Base-by-base conservation (phyloP, 1,284 basidiomycete genomes). In the Ustilago bromivora region DNA sequence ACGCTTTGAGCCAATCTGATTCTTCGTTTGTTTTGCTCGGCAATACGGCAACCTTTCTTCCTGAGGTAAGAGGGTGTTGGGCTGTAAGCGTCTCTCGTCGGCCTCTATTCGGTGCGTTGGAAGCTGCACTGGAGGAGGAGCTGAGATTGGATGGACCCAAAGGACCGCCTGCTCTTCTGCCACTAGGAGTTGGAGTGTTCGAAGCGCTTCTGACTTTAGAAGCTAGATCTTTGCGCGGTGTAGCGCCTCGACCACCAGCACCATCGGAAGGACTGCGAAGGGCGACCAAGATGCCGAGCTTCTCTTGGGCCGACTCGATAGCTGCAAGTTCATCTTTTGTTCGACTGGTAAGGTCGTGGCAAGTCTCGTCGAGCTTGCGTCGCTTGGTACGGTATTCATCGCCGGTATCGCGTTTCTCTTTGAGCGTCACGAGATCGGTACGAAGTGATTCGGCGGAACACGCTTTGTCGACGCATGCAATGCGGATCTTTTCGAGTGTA, bases 271-370 rank as follows among this genome's bases (percentile, higher is more conserved):
- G 67, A 34, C 76, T 75, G 13, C 79, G 65, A 1, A 84, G 66
- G 10, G 83, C 82, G 4, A 69, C 68, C 0, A 84, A 60, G 19
- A 83, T 80, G 35, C 77, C 75, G 0, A 84, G 60, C 59, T 81
- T 82, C 36, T 84, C 83, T 12, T 82, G 62, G 12, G 81, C 81
- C 19, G 69, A 68, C 8, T 79, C 77, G 32, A 82, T 83, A 11
- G 77, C 82, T 6, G 61, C 57, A 2, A 81, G 60, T 57, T 83
- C 82, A 4, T 83, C 80, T 49, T 74, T 68, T 23, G 76, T 79
- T 11, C 68, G 68, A 46, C 56, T 70, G 36, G 75, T 66, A 10
- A 78, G 66, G 23, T 77, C 74, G 35, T 68, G 65, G 38, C 69
- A 79, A 34, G 71, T 56, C 31, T 75, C 74, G 19, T 79, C 76